These are phyloP conservation scores for Fusarium robinianum DNA, from an alignment of 2,329 filamentous ascomycete species.

Conservation along the genomic window DNA sequence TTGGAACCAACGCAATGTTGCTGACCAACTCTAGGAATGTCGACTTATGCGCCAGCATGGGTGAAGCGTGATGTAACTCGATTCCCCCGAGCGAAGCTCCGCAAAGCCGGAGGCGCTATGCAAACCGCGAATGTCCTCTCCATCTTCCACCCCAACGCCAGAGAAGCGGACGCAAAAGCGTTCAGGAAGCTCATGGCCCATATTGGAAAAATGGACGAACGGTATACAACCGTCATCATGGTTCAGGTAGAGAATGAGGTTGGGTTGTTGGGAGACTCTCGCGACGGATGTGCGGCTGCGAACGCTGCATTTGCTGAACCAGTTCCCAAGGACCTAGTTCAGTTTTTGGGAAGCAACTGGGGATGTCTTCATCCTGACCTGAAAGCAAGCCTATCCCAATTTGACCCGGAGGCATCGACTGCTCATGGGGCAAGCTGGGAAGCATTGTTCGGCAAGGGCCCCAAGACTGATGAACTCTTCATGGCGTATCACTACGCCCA, in stretches of 20 bases:
- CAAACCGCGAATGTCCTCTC: slow-evolving; percentile 38
- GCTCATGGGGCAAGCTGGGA: slow-evolving; percentile 31
- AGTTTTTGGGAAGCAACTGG: slow-evolving; percentile 10
- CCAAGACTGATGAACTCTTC: slow-evolving; percentile 34
- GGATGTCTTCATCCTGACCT: slow-evolving; percentile 10
- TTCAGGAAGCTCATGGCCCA: slow-evolving; percentile 40
- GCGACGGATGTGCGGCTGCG: slow-evolving; percentile 47
- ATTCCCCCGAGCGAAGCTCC: slow-evolving; percentile 36
- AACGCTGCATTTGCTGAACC: slow-evolving; percentile 30
- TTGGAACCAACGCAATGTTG: neutral
- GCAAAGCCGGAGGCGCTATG: slow-evolving; percentile 32
- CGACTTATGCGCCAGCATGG: slow-evolving; percentile 35
- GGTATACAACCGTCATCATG: slow-evolving; percentile 54
- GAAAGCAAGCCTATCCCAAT: neutral
- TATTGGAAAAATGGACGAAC: slow-evolving; percentile 46
- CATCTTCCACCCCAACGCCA: slow-evolving; percentile 16
- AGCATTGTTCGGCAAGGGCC: slow-evolving; percentile 35
- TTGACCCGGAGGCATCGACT: neutral
- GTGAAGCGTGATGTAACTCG: slow-evolving; percentile 34
- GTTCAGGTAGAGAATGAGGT: slow-evolving; percentile 58
- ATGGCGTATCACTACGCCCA: slow-evolving; percentile 38
- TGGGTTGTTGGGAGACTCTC: slow-evolving; percentile 53
- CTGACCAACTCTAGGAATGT: slow-evolving; percentile 27
- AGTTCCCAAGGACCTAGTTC: slow-evolving; percentile 12
- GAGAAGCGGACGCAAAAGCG: slow-evolving; percentile 26